phyloP scores from a whole-genome alignment of 2,329 filamentous ascomycete species.

The Pezicula carpinea region DNA sequence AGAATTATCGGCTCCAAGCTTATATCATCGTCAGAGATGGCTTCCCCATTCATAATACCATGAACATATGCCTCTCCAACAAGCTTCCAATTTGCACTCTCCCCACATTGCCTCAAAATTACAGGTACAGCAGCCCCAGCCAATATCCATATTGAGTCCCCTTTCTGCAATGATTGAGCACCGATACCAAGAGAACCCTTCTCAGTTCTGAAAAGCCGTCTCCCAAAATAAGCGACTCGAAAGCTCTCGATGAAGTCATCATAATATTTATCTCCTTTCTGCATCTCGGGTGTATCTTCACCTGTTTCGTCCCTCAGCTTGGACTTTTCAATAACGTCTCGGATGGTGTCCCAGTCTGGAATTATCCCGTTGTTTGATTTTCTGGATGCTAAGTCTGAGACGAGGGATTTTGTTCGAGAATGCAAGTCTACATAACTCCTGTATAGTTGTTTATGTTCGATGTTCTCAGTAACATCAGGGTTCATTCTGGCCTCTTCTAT shows the following conservation, averaged over 20 bases:
- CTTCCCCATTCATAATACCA: background rate
- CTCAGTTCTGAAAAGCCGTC: conserved; percentile 4
- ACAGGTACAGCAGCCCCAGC: conserved; percentile 3
- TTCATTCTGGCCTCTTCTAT: too few species aligned
- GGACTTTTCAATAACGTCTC: background rate
- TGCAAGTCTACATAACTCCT: too few species aligned
- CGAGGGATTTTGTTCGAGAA: too few species aligned
- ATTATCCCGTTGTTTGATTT: background rate
- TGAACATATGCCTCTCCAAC: background rate
- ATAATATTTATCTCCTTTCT: background rate
- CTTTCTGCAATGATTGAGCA: background rate
- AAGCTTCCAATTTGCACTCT: background rate
- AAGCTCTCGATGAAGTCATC: conserved; percentile 6
- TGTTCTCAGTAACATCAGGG: too few species aligned
- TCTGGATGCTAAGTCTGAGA: too few species aligned
- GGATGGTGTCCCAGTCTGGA: background rate
- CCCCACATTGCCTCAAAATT: background rate
- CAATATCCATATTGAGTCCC: conserved; percentile 1
- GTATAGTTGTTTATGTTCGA: too few species aligned
- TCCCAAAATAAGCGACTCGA: conserved; percentile 6
- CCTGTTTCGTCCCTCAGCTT: background rate
- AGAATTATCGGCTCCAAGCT: background rate
- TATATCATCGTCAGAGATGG: background rate
- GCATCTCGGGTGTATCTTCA: background rate
- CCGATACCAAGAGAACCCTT: conserved; percentile 1